A percentile compares a stretch with the other conserved stretches of the same genome.
Conservation (phyloP, 352 stramenopile species). For the Globisporangium rhizosaccharum region DNA sequence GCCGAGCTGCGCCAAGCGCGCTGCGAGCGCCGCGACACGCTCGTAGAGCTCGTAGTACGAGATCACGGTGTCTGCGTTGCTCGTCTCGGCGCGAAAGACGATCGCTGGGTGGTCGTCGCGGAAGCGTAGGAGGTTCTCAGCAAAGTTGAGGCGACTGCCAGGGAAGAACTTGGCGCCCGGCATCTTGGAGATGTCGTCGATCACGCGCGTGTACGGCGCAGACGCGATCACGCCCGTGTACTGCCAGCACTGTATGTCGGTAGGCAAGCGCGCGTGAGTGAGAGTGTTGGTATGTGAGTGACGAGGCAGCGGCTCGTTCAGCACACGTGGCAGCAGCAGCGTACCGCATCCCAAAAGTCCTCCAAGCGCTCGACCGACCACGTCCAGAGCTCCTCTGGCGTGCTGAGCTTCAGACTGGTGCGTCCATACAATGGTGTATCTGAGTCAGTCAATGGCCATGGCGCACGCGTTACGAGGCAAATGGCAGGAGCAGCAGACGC, state of each 20-base stretch:
- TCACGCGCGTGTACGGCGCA: constrained; percentile 40
- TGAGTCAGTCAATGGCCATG: not conserved
- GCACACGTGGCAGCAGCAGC: not conserved
- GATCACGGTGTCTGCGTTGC: constrained; percentile 45
- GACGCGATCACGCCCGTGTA: constrained; percentile 65
- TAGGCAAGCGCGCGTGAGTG: not conserved
- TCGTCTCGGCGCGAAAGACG: constrained; percentile 72
- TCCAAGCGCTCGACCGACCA: constrained; percentile 70
- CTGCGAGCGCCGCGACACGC: constrained; percentile 41
- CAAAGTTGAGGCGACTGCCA: constrained; percentile 64
- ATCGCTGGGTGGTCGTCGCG: constrained; percentile 65
- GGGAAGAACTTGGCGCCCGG: constrained; percentile 68
- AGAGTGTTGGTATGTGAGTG: not conserved
- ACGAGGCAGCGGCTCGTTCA: not conserved
- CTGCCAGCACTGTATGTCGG: constrained; percentile 45
- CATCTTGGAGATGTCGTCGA: constrained; percentile 67
- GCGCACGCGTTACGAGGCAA: not conserved
- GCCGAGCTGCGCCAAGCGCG: constrained; percentile 36
- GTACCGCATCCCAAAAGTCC: constrained; percentile 51
- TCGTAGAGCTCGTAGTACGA: constrained; percentile 63
- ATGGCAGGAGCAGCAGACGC: constrained; percentile 1
- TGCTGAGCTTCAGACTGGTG: constrained; percentile 28
- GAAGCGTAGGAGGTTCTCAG: constrained; percentile 70
- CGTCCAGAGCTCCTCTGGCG: constrained; percentile 53
- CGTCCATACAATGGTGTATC: not conserved